Evolutionary conservation across 2,329 filamentous ascomycete genomes (phyloP).

Genomic region (Botrytis pseudocinerea): DNA sequence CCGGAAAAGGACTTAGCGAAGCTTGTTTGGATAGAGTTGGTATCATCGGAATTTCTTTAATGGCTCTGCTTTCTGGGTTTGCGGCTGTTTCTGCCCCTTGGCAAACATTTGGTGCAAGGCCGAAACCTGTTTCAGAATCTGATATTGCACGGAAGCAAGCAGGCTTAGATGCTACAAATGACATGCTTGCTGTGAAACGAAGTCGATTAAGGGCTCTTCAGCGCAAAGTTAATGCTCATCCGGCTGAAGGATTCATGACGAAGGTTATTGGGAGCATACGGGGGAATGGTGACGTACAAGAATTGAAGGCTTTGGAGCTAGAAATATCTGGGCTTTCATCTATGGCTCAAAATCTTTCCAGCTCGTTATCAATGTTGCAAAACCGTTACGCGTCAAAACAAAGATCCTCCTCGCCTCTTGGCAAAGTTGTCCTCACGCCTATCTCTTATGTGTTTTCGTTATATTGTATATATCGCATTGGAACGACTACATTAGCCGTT

Average conservation of each 20-base stretch:
- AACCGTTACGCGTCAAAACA: constrained; percentile 63
- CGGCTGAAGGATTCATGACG: constrained; percentile 62
- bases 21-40: constrained; percentile 70
- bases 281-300: constrained; percentile 58
- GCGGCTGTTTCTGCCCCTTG: constrained; percentile 85
- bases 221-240: constrained; percentile 55
- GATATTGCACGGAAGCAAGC: constrained; percentile 77
- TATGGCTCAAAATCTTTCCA: constrained; percentile 72
- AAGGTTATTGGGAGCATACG: constrained; percentile 73
- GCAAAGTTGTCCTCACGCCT: constrained; percentile 61
- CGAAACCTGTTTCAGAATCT: constrained; percentile 66
- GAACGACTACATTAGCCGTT: constrained; percentile 68
- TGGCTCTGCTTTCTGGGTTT: constrained; percentile 87
- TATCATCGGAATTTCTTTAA: constrained; percentile 80
- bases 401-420: constrained; percentile 65
- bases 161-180: constrained; percentile 74
- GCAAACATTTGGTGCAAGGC: constrained; percentile 73
- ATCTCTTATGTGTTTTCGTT: constrained; percentile 69
- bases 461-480: constrained; percentile 83
- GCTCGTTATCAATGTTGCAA: constrained; percentile 64
- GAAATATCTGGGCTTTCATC: constrained; percentile 79
- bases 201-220: constrained; percentile 70
- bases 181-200: constrained; percentile 75
- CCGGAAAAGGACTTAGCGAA: constrained; percentile 41
- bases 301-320: constrained; percentile 64